Base-by-base conservation (phyloP, 1,284 basidiomycete genomes). In the Coriolopsis trogii region DNA sequence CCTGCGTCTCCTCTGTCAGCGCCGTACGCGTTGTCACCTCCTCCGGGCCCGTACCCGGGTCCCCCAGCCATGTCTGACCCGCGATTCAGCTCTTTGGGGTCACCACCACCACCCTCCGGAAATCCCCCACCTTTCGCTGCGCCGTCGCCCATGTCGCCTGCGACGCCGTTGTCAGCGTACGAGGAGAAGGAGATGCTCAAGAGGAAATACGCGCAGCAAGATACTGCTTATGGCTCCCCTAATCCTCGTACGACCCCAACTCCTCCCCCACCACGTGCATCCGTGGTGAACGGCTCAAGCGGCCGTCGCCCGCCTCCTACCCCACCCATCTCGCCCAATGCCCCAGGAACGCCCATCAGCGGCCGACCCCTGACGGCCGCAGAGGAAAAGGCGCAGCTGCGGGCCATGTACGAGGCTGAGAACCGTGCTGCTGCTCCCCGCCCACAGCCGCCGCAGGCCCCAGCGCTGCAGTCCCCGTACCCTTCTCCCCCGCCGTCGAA, bases 321-420 rank as follows among this genome's bases (percentile, higher is more conserved):
- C 4, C 63, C 69, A 1, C 67, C 73, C 1, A 49, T 49, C 18
- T 53, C 53, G n/a, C 46, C 49, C 2, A 36, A 54, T 18, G 33
- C 26, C 26, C 44, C 44, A 3, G 65, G 61, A 5, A 60, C 62
- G 18, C 65, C 56, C 30, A 67, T 50, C 34, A 64, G 62, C 46
- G 67, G 64, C 26, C 69, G 69, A 2, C 70, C 82, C 1, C 64
- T 91, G 54, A 85, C 82, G 4, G 89, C 89, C 4, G 82, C 80
- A 1, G 87, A 91, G 61, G 89, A 92, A 68, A 91, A 91, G 69
- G 87, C 87, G 15, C 68, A 81, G 47, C 66, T 91, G 18, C 74
- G 72, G 37, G 84, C 84, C 2, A 79, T 76, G 64, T 88, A 81
- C 56, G 87, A 81, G 26, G 77, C 77, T 0, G 80, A 84, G 57